Base-by-base conservation (phyloP, 495 filamentous ascomycete species). In the Trichocladium uniseriatum region DNA sequence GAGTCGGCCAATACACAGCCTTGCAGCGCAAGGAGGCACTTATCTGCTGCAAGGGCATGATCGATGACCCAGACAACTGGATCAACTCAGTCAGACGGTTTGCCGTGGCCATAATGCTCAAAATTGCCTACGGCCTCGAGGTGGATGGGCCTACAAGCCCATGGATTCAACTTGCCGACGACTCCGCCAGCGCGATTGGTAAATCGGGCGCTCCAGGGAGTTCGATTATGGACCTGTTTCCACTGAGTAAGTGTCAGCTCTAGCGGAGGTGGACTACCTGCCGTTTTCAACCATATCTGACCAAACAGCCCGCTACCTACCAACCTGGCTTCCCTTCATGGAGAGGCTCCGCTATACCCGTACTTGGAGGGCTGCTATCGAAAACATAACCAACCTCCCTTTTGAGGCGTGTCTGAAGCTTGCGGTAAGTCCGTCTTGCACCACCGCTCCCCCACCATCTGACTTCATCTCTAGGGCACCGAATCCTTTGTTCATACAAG, bases 151-250 rank as follows among this genome's bases (percentile, higher is more conserved):
- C 68, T 1, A 35, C 65, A 11, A 69, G 71, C 39, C 62, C 60
- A 3, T 73, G 66, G 56, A 66, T 77, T 21, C 55, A 69, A 32
- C 57, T 75, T 34, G 70, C 72, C 5, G 62, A 68, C 27, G 67
- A 74, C 38, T 64, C 69, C 7, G 57, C 65, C 37, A 55, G 65
- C 32, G 72, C 72, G 0, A 62, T 67, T 8, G 67, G 63, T 0
- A 67, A 73, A 31, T 67, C 70, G 9, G 73, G 73, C 0, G 63
- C 69, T 0, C 73, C 71, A 1, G 72, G 55, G 5, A 66, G 63
- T 21, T 72, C 68, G 0, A 63, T 75, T 20, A 68, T 75, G 51
- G 73, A 77, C 41, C 65, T 60, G 15, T 68, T 74, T 35, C 72
- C 71, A 0, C 41, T 51, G 6, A 62, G 63, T 66, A 50, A 43